These are phyloP conservation scores for Tubosaeta sp. DNA, from an alignment of 768 basidiomycete genomes.

Conservation along the genomic window DNA sequence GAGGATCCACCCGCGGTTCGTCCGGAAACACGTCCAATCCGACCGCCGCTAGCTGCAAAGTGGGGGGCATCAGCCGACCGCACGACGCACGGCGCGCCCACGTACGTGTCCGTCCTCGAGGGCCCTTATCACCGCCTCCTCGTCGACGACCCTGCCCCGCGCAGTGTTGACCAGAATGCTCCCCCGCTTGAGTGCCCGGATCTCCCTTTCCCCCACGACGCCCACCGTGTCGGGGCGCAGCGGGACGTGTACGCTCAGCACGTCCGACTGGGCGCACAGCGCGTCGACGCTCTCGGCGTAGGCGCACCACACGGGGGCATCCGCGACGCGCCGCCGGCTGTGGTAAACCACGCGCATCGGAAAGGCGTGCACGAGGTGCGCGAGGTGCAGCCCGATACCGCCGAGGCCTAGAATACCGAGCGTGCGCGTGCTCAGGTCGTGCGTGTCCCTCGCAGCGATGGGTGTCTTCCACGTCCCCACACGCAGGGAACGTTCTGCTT, in stretches of 20 bases:
- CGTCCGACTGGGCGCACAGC: constrained; percentile 70
- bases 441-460: constrained; percentile 44
- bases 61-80: neutral
- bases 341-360: constrained; percentile 90
- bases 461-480: constrained; percentile 58
- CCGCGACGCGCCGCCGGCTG: constrained; percentile 50
- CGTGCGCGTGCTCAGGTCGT: constrained; percentile 66
- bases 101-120: constrained; percentile 85
- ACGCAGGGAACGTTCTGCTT: constrained; percentile 52
- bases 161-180: constrained; percentile 84
- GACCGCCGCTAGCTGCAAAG: constrained; percentile 63
- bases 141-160: constrained; percentile 86
- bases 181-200: constrained; percentile 72
- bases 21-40: constrained; percentile 86
- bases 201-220: constrained; percentile 70
- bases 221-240: constrained; percentile 69
- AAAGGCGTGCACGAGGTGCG: constrained; percentile 71
- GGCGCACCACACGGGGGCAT: constrained; percentile 69
- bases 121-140: constrained; percentile 80
- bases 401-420: constrained; percentile 74
- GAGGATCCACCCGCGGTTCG: constrained; percentile 77
- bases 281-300: constrained; percentile 66
- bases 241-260: constrained; percentile 84
- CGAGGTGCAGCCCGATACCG: constrained; percentile 70
- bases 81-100: constrained; percentile 4